phyloP scores from a whole-genome alignment of 306 rosid genomes.

The Herpetospermum pedunculosum region DNA sequence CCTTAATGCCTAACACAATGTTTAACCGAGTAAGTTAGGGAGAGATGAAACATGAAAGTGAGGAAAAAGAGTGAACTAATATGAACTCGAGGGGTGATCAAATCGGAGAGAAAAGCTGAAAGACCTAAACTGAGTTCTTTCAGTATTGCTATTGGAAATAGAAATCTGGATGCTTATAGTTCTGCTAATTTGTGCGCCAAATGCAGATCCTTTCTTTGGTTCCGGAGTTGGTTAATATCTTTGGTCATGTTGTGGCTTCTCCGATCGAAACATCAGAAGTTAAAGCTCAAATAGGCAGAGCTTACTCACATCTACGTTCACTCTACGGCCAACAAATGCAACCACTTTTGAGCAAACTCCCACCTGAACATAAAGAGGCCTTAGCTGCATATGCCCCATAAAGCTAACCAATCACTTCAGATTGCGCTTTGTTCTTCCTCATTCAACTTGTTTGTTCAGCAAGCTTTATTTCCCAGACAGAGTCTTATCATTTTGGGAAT shows the following conservation, averaged over 20 bases:
- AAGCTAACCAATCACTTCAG: conserved; percentile 28
- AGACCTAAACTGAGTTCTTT: background rate
- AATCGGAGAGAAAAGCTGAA: background rate
- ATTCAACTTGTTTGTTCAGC: conserved; percentile 4
- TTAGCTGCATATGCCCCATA: conserved; percentile 71
- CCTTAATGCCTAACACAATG: background rate
- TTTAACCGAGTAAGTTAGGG: background rate
- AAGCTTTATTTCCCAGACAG: background rate
- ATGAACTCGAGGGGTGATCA: background rate
- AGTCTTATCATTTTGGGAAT: background rate
- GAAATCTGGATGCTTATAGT: background rate
- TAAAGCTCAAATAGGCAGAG: conserved; percentile 72
- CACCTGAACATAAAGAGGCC: conserved; percentile 79
- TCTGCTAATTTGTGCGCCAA: conserved; percentile 12
- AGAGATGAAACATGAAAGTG: background rate
- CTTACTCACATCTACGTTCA: conserved; percentile 77
- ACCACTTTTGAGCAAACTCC: conserved; percentile 68
- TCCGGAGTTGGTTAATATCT: conserved; percentile 84
- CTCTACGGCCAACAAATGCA: conserved; percentile 91
- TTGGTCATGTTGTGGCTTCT: conserved; percentile 85
- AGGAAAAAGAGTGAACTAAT: background rate
- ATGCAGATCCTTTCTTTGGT: conserved; percentile 72
- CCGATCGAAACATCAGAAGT: conserved; percentile 80
- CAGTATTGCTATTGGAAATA: background rate
- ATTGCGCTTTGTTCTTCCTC: conserved; percentile 5